phyloP scores from a whole-genome alignment of 108 stramenopile genomes.

The Schizochytrium sp. region DNA sequence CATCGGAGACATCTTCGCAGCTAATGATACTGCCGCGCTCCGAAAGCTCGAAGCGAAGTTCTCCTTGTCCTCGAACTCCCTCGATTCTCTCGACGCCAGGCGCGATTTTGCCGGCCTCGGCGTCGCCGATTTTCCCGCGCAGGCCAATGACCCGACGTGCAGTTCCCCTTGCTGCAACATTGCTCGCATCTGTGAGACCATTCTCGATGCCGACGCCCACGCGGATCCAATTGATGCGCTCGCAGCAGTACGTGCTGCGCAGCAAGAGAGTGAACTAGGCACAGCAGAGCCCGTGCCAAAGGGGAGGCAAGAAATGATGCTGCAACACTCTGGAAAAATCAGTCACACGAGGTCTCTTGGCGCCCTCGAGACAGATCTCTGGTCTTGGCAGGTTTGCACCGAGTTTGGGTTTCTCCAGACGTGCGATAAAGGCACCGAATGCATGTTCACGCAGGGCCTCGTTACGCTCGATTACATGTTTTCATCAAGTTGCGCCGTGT shows the following conservation, averaged over 20 bases:
- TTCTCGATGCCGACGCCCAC: neutral
- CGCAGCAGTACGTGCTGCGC: neutral
- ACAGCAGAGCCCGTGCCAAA: too few relatives aligned
- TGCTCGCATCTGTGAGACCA: constrained; percentile 41
- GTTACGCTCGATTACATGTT: constrained; percentile 67
- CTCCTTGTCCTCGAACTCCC: neutral
- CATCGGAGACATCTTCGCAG: constrained; percentile 32
- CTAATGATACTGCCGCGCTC: constrained; percentile 21
- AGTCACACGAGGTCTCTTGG: too few relatives aligned
- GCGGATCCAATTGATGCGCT: neutral
- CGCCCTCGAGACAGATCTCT: constrained; percentile 31
- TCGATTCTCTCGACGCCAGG: constrained; percentile 46
- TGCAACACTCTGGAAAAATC: too few relatives aligned
- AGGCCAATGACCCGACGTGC: constrained; percentile 76
- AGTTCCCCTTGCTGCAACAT: constrained; percentile 63
- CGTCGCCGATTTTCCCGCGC: constrained; percentile 61
- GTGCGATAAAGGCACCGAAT: constrained; percentile 54
- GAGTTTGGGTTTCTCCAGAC: constrained; percentile 94
- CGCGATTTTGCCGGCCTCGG: constrained; percentile 69
- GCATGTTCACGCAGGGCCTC: constrained; percentile 71
- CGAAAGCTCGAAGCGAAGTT: constrained; percentile 15
- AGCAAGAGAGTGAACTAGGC: neutral
- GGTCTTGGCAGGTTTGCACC: constrained; percentile 87
- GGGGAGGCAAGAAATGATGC: too few relatives aligned
- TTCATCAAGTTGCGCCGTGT: constrained; percentile 54